phyloP scores from a whole-genome alignment of 371 early-diverging fungal species.

The Fennellomyces sp. region DNA sequence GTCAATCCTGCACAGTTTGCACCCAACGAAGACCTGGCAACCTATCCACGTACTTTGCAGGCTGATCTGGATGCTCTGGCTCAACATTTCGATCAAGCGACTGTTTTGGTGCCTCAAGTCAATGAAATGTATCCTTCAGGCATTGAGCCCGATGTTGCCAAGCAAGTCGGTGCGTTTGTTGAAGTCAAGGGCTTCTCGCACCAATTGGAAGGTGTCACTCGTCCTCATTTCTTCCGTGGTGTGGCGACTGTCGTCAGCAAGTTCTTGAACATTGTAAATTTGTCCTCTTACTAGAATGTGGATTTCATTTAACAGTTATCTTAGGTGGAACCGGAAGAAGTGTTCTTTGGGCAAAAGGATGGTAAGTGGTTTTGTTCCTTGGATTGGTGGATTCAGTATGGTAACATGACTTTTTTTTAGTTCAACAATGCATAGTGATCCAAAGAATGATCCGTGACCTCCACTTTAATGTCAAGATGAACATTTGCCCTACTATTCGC shows the following conservation, averaged over 20 bases:
- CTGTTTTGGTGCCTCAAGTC: constrained; percentile 83
- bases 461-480: constrained; percentile 76
- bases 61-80: constrained; percentile 72
- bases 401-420: constrained; percentile 25
- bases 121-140: constrained; percentile 94
- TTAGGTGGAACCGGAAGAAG: constrained; percentile 75
- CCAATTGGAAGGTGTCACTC: constrained; percentile 89
- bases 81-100: constrained; percentile 44
- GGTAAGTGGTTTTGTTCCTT: constrained; percentile 31
- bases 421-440: constrained; percentile 93
- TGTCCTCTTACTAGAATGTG: neutral
- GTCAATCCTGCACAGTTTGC: constrained; percentile 98
- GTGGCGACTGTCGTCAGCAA: constrained; percentile 96
- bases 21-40: constrained; percentile 90
- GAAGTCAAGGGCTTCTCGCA: constrained; percentile 88
- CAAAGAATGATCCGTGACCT: constrained; percentile 83
- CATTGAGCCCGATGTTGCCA: constrained; percentile 72
- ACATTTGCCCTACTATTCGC: constrained; percentile 78
- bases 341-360: constrained; percentile 97
- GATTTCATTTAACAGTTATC: neutral
- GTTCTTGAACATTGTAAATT: constrained; percentile 84
- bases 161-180: constrained; percentile 91
- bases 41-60: constrained; percentile 87
- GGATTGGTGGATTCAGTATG: neutral
- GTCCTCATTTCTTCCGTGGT: constrained; percentile 98